phyloP scores from a whole-genome alignment of 2,329 filamentous ascomycete genomes.

The Clonostachys solani region DNA sequence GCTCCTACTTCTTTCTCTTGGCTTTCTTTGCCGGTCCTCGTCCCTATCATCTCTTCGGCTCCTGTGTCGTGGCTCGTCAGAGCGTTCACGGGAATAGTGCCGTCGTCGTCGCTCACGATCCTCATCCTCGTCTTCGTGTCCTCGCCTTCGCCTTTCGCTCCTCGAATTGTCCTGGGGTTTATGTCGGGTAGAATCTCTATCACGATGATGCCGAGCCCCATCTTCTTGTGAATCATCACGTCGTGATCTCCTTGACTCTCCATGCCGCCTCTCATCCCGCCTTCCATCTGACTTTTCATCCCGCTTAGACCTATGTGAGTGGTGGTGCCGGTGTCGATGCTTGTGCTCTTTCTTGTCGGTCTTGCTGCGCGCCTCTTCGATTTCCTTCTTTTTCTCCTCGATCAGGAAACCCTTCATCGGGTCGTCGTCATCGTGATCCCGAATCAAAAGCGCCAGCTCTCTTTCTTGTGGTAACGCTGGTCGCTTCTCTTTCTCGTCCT shows the following conservation, averaged over 20 bases:
- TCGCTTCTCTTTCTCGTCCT: constrained; percentile 41
- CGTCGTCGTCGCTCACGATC: constrained; percentile 10
- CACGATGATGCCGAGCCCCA: constrained; percentile 10
- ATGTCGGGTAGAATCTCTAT: constrained; percentile 11
- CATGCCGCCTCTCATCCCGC: constrained; percentile 21
- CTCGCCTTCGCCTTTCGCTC: constrained; percentile 14
- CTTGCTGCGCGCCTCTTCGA: constrained; percentile 61
- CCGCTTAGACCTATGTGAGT: constrained; percentile 34
- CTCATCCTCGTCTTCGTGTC: constrained; percentile 13
- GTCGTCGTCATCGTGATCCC: constrained; percentile 88
- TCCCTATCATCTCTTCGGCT: constrained; percentile 11
- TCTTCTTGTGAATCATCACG: constrained; percentile 22
- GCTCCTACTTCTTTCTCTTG: constrained; percentile 31
- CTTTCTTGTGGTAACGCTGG: constrained; percentile 75
- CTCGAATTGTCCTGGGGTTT: constrained; percentile 19
- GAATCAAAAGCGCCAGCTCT: constrained; percentile 71
- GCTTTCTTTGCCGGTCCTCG: constrained; percentile 12
- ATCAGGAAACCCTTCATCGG: constrained; percentile 94
- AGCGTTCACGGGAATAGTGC: constrained; percentile 18
- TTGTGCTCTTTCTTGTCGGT: constrained; percentile 42
- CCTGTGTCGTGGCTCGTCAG: constrained; percentile 17
- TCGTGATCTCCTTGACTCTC: constrained; percentile 23
- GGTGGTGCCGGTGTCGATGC: constrained; percentile 39
- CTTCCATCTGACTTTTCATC: constrained; percentile 5
- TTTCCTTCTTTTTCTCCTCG: constrained; percentile 86